A percentile compares a stretch with the other conserved stretches of the same genome.
Conservation (phyloP, 495 filamentous ascomycete species). For the Physcia stellaris region DNA sequence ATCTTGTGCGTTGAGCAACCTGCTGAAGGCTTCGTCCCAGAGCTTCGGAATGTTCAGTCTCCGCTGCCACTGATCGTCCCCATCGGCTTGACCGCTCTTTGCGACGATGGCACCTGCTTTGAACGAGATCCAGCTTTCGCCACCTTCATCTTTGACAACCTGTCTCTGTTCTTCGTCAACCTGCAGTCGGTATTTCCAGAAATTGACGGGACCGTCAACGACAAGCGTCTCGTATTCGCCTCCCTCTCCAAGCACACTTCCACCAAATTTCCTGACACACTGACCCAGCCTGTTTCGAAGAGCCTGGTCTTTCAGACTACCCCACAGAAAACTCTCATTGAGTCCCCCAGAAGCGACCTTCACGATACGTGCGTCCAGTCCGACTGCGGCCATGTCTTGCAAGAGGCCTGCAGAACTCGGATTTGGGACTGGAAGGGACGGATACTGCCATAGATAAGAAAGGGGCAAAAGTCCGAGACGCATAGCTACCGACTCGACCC, state of each 20-base stretch:
- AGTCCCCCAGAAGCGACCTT: conserved; percentile 90
- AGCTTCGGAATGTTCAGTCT: conserved; percentile 27
- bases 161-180: conserved; percentile 39
- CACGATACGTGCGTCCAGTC: conserved; percentile 74
- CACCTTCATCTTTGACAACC: conserved; percentile 52
- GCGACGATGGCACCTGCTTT: conserved; percentile 39
- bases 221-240: conserved; percentile 95
- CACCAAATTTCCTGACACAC: conserved; percentile 54
- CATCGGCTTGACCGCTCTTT: conserved; percentile 27
- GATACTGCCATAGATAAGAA: conserved; percentile 84
- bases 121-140: conserved; percentile 51
- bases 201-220: conserved; percentile 54
- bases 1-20: conserved; percentile 12
- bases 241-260: conserved; percentile 72
- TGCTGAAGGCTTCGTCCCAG: conserved; percentile 31
- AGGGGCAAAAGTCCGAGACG: conserved; percentile 68
- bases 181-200: conserved; percentile 61
- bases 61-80: conserved; percentile 28
- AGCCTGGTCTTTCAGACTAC: conserved; percentile 46
- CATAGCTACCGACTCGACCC: conserved; percentile 75
- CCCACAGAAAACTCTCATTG: conserved; percentile 71
- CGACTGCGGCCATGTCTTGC: conserved; percentile 63
- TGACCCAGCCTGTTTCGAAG: conserved; percentile 41
- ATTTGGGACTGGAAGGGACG: conserved; percentile 42
- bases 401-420: conserved; percentile 40